Evolutionary conservation across 2,329 filamentous ascomycete species (phyloP), one percentile per base, ranked within the genome.

Genomic region (Neonectria magnoliae): DNA sequence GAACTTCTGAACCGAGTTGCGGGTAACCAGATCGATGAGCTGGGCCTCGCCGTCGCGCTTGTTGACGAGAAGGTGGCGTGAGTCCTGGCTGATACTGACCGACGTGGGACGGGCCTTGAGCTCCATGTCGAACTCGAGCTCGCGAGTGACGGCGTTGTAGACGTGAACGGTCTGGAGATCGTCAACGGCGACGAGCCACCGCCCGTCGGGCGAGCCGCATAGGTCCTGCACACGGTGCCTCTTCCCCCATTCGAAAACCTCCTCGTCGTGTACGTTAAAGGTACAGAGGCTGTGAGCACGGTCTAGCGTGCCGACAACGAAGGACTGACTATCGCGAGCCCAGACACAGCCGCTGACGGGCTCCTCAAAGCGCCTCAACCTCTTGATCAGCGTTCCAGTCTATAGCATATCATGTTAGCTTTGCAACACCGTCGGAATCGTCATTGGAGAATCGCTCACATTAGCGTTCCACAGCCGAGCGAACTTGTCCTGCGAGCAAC

Each of bases 291-390:
- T 87, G 25, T 85, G 84, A 10, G 82, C 82, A 61, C 86, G 87
- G 71, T 94, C 91, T 33, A 97, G 86, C 9, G 91, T 91, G 4
- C 92, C 93, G 1, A 94, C 90, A 45, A 97, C 87, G 71, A 98
- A 94, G 0, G 88, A 89, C 66, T 88, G 82, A 45, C 91, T 91
- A 74, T 97, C 91, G 1, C 90, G 87, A 6, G 92, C 87, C 95
- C 96, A 99, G n/a, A 93, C 91, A 64, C 94, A 97, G 61, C 92
- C 90, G 50, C 93, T 97, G 41, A 97, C 93, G 0, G 94, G 92
- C 73, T 97, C 91, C n/a, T 87, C 85, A 72, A 96, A 94, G 52
- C 89, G 86, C 56, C 88, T 85, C 16, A 95, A 84, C 9, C 84
- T 87, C 60, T 88, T 85, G 44, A 93, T 81, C 48, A 89, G 82